phyloP scores from a whole-genome alignment of 2,329 filamentous ascomycete species.

The Neonectria coccinea region DNA sequence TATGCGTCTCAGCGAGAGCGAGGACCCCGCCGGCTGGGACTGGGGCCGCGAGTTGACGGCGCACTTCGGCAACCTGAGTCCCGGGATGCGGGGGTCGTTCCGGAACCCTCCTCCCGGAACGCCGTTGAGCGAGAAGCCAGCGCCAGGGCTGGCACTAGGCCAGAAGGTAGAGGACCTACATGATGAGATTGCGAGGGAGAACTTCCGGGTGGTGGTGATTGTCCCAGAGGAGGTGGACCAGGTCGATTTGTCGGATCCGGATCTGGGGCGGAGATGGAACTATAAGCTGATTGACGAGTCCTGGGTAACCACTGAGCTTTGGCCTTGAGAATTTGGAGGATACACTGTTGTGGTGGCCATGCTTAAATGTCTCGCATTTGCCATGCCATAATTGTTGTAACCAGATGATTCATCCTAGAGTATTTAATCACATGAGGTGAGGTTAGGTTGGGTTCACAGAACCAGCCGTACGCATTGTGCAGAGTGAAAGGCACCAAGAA shows the following conservation, averaged over 20 bases:
- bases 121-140: conserved; percentile 64
- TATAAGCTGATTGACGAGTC: conserved; percentile 69
- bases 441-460: background rate
- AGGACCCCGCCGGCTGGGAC: conserved; percentile 70
- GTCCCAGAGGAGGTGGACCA: conserved; percentile 81
- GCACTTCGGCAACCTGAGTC: conserved; percentile 90
- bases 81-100: conserved; percentile 82
- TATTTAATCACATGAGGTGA: background rate
- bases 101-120: conserved; percentile 77
- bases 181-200: conserved; percentile 75
- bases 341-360: background rate
- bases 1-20: conserved; percentile 63
- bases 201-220: conserved; percentile 88
- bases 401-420: background rate
- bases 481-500: background rate
- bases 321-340: conserved; percentile 62
- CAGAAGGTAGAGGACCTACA: conserved; percentile 78
- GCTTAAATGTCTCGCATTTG: no score
- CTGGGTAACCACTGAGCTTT: conserved; percentile 79
- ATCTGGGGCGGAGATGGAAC: conserved; percentile 71
- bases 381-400: background rate
- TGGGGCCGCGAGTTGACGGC: conserved; percentile 84
- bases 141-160: conserved; percentile 59
- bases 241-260: conserved; percentile 76
- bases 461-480: background rate